Evolutionary conservation across 164 flowering plant species (phyloP).

Genomic region (Hamamelis virginiana): DNA sequence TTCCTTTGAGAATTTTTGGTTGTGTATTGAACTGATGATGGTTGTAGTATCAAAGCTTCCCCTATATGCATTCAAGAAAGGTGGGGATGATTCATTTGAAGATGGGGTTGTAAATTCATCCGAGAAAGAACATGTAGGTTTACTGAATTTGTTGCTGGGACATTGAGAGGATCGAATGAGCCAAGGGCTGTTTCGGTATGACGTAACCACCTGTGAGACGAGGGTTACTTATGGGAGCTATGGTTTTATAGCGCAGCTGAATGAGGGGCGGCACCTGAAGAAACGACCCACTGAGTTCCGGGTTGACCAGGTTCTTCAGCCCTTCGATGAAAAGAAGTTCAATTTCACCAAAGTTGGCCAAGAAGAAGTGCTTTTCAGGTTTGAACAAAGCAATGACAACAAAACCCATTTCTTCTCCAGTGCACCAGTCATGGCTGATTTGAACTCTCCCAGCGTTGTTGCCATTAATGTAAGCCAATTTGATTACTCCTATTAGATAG

Average conservation of each 20-base stretch:
- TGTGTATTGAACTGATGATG: not conserved
- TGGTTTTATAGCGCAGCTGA: conserved; percentile 86
- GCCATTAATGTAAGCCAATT: conserved; percentile 74
- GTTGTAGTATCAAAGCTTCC: conserved; percentile 49
- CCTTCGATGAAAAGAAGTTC: conserved; percentile 80
- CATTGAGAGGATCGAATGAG: conserved; percentile 81
- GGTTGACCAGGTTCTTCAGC: conserved; percentile 75
- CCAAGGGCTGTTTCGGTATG: conserved; percentile 76
- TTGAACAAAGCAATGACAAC: conserved; percentile 46
- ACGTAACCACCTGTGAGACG: conserved; percentile 74
- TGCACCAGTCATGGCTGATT: conserved; percentile 31
- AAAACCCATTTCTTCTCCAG: conserved; percentile 35
- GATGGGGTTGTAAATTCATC: conserved; percentile 5
- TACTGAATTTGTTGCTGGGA: conserved; percentile 43
- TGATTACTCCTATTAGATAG: not conserved
- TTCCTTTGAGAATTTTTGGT: not conserved
- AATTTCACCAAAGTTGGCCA: conserved; percentile 92
- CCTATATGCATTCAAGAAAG: conserved; percentile 39
- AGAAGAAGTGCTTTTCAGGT: conserved; percentile 78
- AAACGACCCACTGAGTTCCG: conserved; percentile 85
- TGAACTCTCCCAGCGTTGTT: conserved; percentile 55
- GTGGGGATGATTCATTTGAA: conserved; percentile 6
- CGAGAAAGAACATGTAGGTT: conserved; percentile 19
- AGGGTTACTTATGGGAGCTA: conserved; percentile 63
- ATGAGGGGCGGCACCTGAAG: conserved; percentile 85